Evolutionary conservation across 1,139 yeast genomes (phyloP).

Genomic region (Wickerhamiella pararugosa): DNA sequence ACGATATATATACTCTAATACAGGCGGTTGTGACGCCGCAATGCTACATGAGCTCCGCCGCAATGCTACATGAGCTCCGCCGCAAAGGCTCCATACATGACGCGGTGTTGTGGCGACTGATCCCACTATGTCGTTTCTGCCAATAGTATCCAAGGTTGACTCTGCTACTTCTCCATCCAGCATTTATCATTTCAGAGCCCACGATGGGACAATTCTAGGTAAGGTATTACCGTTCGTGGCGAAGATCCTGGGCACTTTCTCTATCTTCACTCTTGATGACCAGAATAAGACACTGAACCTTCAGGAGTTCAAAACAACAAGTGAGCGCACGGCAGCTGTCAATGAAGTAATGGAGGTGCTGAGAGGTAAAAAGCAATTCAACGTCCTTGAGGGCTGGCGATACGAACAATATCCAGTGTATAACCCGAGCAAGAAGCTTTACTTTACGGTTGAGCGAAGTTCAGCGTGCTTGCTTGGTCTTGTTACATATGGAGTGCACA

Average conservation of each 20-base stretch:
- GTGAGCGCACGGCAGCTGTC: conserved; percentile 36
- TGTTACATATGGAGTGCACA: conserved; percentile 78
- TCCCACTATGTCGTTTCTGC: too few relatives aligned
- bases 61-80: too few relatives aligned
- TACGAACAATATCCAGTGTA: conserved; percentile 66
- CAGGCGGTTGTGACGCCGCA: too few relatives aligned
- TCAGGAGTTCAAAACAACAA: conserved; percentile 15
- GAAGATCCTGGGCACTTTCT: conserved; percentile 23
- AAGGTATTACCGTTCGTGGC: conserved; percentile 37
- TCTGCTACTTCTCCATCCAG: background rate
- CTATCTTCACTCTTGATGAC: conserved; percentile 27
- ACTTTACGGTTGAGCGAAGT: conserved; percentile 63
- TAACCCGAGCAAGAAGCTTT: conserved; percentile 39
- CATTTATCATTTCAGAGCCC: conserved; percentile 17
- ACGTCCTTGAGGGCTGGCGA: conserved; percentile 65
- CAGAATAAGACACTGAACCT: conserved; percentile 27
- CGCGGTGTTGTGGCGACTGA: too few relatives aligned
- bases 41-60: too few relatives aligned
- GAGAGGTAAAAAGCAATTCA: conserved; percentile 28
- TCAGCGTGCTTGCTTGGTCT: conserved; percentile 72
- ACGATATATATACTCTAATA: too few relatives aligned
- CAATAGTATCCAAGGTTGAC: too few relatives aligned
- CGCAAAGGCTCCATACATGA: too few relatives aligned
- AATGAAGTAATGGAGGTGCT: conserved; percentile 32
- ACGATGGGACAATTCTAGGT: conserved; percentile 41